Conservation (phyloP, 2,329 filamentous ascomycete genomes). For the Botrytis deweyae region DNA sequence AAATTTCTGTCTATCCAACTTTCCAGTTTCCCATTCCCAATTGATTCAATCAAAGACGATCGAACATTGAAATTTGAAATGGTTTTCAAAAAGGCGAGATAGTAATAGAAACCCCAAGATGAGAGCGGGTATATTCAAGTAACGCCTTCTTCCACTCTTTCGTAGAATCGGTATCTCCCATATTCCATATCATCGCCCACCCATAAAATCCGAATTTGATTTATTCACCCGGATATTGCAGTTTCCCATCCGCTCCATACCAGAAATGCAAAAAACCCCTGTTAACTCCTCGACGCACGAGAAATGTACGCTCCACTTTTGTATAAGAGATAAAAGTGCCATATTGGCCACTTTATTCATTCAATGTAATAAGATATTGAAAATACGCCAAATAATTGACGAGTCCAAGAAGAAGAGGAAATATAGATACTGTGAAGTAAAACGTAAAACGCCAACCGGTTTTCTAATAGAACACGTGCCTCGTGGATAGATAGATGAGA, state of each 20-base stretch:
- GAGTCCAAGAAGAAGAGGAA: background rate
- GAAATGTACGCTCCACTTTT: constrained; percentile 16
- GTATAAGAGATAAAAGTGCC: background rate
- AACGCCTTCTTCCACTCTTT: constrained; percentile 15
- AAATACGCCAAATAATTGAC: background rate
- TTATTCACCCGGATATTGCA: constrained; percentile 1
- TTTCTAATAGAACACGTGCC: constrained; percentile 15
- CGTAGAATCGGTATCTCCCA: constrained; percentile 12
- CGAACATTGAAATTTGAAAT: background rate
- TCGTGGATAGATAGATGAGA: background rate
- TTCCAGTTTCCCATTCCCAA: background rate
- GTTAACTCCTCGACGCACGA: constrained; percentile 12
- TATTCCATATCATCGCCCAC: constrained; percentile 4
- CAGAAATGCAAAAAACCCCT: constrained; percentile 7
- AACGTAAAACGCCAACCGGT: background rate
- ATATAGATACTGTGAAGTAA: constrained; percentile 1
- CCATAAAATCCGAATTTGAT: background rate
- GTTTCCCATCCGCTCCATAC: background rate
- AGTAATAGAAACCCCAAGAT: constrained; percentile 12
- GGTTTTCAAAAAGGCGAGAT: background rate
- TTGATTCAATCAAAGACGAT: background rate
- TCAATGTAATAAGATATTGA: background rate
- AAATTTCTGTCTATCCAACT: constrained; percentile 1
- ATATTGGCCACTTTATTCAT: background rate
- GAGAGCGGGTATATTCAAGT: constrained; percentile 16